Evolutionary conservation across 768 basidiomycete species (phyloP).

Genomic region (Lactarius indigo): DNA sequence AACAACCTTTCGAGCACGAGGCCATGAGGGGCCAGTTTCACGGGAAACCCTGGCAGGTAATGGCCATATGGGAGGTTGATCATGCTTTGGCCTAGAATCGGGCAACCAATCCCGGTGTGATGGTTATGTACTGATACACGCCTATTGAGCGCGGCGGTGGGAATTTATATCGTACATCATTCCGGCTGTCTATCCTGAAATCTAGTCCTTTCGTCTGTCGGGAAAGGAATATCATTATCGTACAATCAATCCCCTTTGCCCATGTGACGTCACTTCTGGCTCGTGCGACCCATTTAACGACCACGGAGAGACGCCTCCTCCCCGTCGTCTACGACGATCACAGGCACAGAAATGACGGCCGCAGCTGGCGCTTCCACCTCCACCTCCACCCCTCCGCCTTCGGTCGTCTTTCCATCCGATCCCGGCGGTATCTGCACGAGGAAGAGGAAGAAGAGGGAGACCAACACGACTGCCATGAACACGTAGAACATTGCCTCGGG

Average conservation of each 20-base stretch:
- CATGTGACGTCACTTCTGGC: not conserved
- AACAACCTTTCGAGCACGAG: no score
- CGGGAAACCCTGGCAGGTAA: no score
- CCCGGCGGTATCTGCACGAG: constrained; percentile 43
- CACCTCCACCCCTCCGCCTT: not conserved
- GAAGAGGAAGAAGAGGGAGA: constrained; percentile 44
- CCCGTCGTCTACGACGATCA: constrained; percentile 1
- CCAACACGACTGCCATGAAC: constrained; percentile 37
- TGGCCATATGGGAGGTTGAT: no score
- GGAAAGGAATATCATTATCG: not conserved
- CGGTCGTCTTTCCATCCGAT: no score
- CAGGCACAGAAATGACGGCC: not conserved
- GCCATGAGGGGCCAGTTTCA: no score
- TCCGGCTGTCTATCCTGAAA: no score
- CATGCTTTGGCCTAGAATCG: no score
- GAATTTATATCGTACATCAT: no score
- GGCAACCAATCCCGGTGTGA: no score
- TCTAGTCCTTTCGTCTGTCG: no score
- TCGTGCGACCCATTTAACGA: not conserved
- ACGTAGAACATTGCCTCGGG: constrained; percentile 70
- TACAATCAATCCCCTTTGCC: not conserved
- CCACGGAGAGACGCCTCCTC: not conserved
- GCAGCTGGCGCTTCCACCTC: not conserved
- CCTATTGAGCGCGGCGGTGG: no score
- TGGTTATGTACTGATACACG: no score